Percentiles rank a stretch among this genome's conserved stretches.
phyloP scores from a whole-genome alignment of 345 rosid genomes.

The Ricinus communis region DNA sequence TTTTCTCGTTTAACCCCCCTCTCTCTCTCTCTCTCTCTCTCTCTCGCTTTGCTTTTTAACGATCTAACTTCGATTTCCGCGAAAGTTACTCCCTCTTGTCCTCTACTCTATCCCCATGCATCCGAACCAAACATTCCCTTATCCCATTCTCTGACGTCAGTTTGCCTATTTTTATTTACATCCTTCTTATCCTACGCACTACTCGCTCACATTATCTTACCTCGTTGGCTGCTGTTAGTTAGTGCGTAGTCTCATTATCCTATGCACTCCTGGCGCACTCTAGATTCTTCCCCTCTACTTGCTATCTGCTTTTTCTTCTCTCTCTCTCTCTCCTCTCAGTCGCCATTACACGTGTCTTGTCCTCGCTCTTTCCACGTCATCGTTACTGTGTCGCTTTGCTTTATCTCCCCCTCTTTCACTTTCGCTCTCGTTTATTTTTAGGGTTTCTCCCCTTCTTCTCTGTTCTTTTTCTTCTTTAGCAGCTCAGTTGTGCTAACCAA shows the following conservation, averaged over 20 bases:
- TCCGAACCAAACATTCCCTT: slow-evolving; percentile 31
- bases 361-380: slow-evolving; percentile 46
- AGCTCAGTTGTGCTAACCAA: neutral
- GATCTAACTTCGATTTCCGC: slow-evolving; percentile 49
- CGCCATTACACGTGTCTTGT: slow-evolving; percentile 48
- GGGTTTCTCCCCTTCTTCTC: neutral
- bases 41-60: neutral
- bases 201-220: slow-evolving; percentile 13
- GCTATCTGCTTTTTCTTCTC: neutral
- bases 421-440: slow-evolving; percentile 11
- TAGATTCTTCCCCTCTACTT: slow-evolving; percentile 15
- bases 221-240: neutral
- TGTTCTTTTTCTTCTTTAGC: neutral
- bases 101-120: slow-evolving; percentile 20
- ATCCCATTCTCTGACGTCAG: slow-evolving; percentile 28
- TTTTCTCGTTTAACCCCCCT: no score
- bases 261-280: slow-evolving; percentile 32
- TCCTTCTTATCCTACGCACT: slow-evolving; percentile 28
- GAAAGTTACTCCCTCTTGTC: slow-evolving; percentile 38
- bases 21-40: neutral
- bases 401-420: slow-evolving; percentile 16
- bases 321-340: no score
- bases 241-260: slow-evolving; percentile 6
- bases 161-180: neutral
- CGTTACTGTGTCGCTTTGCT: slow-evolving; percentile 15